Evolutionary conservation across 352 stramenopile genomes (phyloP).

Genomic region (Globisporangium camurandrum): DNA sequence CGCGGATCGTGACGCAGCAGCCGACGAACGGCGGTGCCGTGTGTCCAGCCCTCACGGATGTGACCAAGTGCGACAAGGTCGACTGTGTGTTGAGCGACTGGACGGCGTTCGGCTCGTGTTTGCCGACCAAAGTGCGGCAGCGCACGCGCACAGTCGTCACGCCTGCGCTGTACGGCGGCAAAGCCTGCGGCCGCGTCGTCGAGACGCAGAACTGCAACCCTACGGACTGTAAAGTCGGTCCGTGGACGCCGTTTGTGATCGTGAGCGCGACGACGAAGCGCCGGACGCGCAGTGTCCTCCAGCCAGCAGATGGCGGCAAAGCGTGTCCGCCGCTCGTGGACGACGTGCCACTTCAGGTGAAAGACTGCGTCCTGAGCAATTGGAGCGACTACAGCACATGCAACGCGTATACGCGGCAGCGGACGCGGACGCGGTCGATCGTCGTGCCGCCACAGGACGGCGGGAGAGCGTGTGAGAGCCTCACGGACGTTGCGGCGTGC

Average conservation of each 20-base stretch:
- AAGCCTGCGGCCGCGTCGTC: conserved; percentile 27
- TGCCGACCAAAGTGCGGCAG: conserved; percentile 22
- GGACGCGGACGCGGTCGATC: conserved; percentile 37
- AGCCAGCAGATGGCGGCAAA: conserved; percentile 30
- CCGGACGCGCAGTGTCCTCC: conserved; percentile 27
- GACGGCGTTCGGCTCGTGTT: conserved; percentile 32
- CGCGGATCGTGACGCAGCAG: conserved; percentile 35
- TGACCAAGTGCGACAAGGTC: conserved; percentile 31
- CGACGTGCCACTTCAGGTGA: conserved; percentile 22
- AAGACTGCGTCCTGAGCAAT: conserved; percentile 35
- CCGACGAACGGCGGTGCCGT: conserved; percentile 34
- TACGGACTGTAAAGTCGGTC: conserved; percentile 44
- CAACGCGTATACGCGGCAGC: conserved; percentile 23
- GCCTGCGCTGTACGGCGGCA: conserved; percentile 33
- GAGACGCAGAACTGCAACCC: conserved; percentile 61
- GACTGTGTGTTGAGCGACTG: conserved; percentile 49
- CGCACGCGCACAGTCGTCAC: conserved; percentile 38
- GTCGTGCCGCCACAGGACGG: conserved; percentile 35
- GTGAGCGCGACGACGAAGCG: conserved; percentile 34
- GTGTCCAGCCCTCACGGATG: conserved; percentile 34
- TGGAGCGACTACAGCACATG: conserved; percentile 42
- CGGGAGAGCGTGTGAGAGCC: conserved; percentile 27
- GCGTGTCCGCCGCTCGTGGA: conserved; percentile 35
- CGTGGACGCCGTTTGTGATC: conserved; percentile 37
- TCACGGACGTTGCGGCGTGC: conserved; percentile 23